Percentiles rank a stretch among this genome's conserved stretches.
Conservation (phyloP, 371 early-diverging fungal species). For the Mucor lusitanicus region DNA sequence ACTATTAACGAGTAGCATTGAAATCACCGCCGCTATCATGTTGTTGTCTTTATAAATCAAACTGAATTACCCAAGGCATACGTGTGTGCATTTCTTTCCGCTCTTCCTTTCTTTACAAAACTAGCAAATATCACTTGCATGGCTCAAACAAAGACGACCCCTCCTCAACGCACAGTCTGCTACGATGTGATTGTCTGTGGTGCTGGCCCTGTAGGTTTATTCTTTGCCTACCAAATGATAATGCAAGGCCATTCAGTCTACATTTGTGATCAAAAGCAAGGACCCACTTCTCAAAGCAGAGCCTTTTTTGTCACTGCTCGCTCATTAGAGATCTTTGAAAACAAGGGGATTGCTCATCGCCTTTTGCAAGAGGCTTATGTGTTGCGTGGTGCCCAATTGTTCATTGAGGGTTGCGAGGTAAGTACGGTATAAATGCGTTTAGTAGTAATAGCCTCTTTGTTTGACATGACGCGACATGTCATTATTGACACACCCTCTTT, state of each 20-base stretch:
- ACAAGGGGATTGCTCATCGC: slow-evolving; percentile 22
- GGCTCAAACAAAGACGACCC: no score
- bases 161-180: no score
- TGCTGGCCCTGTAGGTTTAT: slow-evolving; percentile 43
- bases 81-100: no score
- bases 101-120: no score
- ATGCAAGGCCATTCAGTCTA: slow-evolving; percentile 32
- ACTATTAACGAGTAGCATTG: no score
- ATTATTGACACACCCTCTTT: not conserved
- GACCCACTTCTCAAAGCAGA: slow-evolving; percentile 35
- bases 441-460: no score
- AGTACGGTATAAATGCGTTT: no score
- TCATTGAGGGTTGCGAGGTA: slow-evolving; percentile 13
- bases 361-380: slow-evolving; percentile 17
- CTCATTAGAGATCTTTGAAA: slow-evolving; percentile 29
- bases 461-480: no score
- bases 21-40: no score
- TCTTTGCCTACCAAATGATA: slow-evolving; percentile 31
- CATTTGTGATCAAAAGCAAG: slow-evolving; percentile 26
- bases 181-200: slow-evolving; percentile 34
- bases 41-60: no score
- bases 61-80: no score
- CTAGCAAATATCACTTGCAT: no score
- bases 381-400: slow-evolving; percentile 20
- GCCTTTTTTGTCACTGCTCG: slow-evolving; percentile 35